Percentiles rank a stretch among this genome's conserved stretches.
These are phyloP conservation scores for Nakazawaea wickerhamii DNA, from an alignment of 805 yeast genomes.

Conservation along the genomic window DNA sequence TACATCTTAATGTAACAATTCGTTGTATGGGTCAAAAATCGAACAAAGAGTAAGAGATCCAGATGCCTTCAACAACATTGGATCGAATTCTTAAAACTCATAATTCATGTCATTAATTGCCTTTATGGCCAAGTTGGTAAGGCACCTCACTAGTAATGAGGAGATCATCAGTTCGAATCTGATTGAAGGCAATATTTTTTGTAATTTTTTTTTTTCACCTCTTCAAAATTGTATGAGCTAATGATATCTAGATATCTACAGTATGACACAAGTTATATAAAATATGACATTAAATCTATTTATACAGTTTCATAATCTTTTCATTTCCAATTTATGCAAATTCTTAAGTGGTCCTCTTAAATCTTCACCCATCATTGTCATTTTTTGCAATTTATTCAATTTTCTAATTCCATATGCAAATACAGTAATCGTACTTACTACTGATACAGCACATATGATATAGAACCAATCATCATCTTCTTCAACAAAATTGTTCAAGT, in stretches of 20 bases:
- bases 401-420: conserved; percentile 50
- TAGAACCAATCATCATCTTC: conserved; percentile 69
- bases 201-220: not conserved
- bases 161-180: conserved; percentile 10
- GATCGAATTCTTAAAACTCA: no score
- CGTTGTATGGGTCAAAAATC: no score
- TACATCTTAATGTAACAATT: no score
- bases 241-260: not conserved
- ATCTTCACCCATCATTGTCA: conserved; percentile 57
- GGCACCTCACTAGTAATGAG: conserved; percentile 12
- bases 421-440: conserved; percentile 35
- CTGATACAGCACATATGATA: conserved; percentile 41
- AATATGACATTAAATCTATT: no score
- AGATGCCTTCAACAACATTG: no score
- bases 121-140: conserved; percentile 12
- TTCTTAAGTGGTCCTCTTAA: conserved; percentile 5
- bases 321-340: conserved; percentile 6
- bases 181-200: conserved; percentile 7
- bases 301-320: no score
- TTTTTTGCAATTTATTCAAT: conserved; percentile 60
- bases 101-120: no score
- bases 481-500: conserved; percentile 86
- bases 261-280: no score
- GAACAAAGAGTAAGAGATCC: no score
- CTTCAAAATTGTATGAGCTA: not conserved